Evolutionary conservation across 2,329 filamentous ascomycete genomes (phyloP).

Genomic region (Rosellinia necatrix): DNA sequence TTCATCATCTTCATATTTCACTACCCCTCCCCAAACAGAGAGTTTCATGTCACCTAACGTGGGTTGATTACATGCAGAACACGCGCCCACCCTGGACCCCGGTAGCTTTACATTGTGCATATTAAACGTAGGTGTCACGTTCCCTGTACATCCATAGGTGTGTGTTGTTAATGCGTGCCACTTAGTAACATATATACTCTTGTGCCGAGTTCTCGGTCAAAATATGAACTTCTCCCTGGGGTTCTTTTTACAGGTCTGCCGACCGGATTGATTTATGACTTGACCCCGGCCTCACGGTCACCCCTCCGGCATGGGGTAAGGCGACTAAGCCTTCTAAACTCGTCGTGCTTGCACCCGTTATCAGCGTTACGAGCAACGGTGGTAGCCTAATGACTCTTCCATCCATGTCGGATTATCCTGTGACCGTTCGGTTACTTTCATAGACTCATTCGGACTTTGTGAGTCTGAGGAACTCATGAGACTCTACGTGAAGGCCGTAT

Average conservation of each 20-base stretch:
- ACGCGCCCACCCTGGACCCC: constrained; percentile 1
- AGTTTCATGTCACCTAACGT: constrained; percentile 10
- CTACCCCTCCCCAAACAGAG: not conserved
- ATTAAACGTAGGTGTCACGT: constrained; percentile 15
- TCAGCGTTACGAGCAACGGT: not conserved
- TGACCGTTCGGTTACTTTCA: not conserved
- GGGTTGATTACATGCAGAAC: constrained; percentile 8
- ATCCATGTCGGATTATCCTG: no score
- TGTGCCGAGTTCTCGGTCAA: not conserved
- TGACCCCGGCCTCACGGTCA: not conserved
- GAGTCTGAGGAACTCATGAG: not conserved
- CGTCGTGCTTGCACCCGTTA: not conserved
- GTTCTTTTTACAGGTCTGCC: no score
- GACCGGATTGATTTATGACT: not conserved
- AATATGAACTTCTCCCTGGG: not conserved
- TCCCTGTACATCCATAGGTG: not conserved
- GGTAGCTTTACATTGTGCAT: not conserved
- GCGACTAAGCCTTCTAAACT: not conserved
- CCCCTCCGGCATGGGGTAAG: not conserved
- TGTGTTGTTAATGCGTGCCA: not conserved
- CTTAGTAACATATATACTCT: not conserved
- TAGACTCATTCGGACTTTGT: not conserved
- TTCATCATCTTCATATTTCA: constrained; percentile 9
- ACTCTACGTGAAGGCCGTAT: not conserved
- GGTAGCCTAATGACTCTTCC: not conserved